These are phyloP conservation scores for Phytopythium mirpurense DNA, from an alignment of 352 stramenopile genomes.

Conservation along the genomic window DNA sequence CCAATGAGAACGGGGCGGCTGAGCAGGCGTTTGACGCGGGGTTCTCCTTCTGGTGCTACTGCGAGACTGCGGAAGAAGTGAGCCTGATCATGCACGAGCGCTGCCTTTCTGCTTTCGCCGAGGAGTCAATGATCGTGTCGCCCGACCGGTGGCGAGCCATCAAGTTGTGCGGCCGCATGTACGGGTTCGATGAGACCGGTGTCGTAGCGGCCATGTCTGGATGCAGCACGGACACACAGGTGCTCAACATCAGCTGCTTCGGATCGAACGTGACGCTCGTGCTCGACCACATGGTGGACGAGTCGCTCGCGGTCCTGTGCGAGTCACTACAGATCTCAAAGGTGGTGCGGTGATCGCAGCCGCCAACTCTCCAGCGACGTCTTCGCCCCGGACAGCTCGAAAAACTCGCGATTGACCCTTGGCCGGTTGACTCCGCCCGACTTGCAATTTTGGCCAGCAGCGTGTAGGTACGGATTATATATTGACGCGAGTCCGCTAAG, in stretches of 20 bases:
- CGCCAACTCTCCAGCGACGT: background rate
- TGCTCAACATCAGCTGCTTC: constrained; percentile 86
- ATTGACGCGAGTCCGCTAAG: background rate
- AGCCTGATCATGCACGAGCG: constrained; percentile 76
- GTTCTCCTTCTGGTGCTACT: constrained; percentile 82
- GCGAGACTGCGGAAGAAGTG: constrained; percentile 79
- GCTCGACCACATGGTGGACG: constrained; percentile 71
- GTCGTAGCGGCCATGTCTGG: constrained; percentile 84
- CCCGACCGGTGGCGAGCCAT: constrained; percentile 84
- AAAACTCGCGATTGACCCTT: background rate
- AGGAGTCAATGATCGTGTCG: constrained; percentile 74
- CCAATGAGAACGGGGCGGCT: constrained; percentile 5
- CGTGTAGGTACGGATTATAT: constrained; percentile 1
- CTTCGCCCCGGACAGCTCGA: background rate
- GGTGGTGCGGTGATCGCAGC: constrained; percentile 41
- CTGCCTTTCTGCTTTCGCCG: constrained; percentile 57
- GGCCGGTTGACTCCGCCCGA: background rate
- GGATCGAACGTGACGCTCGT: constrained; percentile 81
- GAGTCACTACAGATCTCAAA: constrained; percentile 60
- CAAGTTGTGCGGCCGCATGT: constrained; percentile 73
- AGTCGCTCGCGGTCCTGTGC: constrained; percentile 63
- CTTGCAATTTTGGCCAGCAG: constrained; percentile 2
- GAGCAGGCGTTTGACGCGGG: constrained; percentile 12
- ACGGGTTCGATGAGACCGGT: constrained; percentile 84
- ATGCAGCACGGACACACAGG: constrained; percentile 71